Evolutionary conservation across 345 rosid species (phyloP), one percentile per base, ranked within the genome.

Genomic region (Populus davidiana): DNA sequence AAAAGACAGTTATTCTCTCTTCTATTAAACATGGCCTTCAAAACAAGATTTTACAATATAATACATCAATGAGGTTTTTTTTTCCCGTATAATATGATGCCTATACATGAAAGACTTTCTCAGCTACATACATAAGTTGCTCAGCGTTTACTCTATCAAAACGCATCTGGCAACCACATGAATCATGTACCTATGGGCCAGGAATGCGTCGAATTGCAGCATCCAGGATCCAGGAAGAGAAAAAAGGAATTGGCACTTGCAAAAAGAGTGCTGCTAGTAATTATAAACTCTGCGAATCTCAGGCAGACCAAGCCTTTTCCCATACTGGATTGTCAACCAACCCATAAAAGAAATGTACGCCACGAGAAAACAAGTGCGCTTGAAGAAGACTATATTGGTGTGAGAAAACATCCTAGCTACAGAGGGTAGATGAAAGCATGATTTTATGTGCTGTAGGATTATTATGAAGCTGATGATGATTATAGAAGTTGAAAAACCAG

Each of bases 401-500:
- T 29, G 49, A 56, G 76, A 75, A 44, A 82, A 50, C 70, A 74
- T 54, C 79, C 79, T 75, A 2, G 75, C 75, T 65, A 73, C 13
- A 69, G 62, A 59, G 31, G 83, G 79, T 74, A 44, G 41, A 65
- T 73, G 80, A 71, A 86, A 78, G 84, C 81, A 75, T 6, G 89
- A 82, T 73, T 84, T 91, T 62, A 88, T 75, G 25, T 74, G 82
- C 43, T 82, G 83, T 54, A 90, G 63, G 68, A 87, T 75, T 72
- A 74, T 72, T 54, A 89, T 68, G 23, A 85, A 67, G 82, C 81
- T 77, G 79, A 93, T 79, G 65, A 92, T 66, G 67, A 88, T 71
- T 31, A 93, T 70, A 54, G 94, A 87, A 79, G 94, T 89, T 63
- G 86, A 82, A 67, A 91, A 84, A 67, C 96, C 94, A 73, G 91